These are phyloP conservation scores for Psilocybe mexicana DNA, from an alignment of 1,284 basidiomycete species.

Conservation along the genomic window DNA sequence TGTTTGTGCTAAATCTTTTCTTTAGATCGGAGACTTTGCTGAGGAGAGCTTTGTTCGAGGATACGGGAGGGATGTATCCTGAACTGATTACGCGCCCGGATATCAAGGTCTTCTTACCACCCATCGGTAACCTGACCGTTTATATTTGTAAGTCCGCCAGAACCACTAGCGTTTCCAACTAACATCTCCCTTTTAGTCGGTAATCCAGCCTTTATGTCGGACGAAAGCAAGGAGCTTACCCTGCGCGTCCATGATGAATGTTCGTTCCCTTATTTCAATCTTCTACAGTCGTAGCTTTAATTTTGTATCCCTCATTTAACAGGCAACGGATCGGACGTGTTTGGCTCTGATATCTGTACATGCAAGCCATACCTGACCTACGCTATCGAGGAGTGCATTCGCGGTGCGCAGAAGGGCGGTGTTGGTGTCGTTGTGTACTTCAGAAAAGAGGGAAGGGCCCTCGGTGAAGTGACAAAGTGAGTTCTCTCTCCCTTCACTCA, in stretches of 20 bases:
- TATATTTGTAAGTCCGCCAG: constrained; percentile 75
- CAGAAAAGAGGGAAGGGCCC: constrained; percentile 89
- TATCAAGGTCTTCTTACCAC: constrained; percentile 94
- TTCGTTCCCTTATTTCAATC: constrained; percentile 34
- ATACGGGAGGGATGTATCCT: constrained; percentile 95
- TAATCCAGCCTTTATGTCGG: constrained; percentile 75
- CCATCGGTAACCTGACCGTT: constrained; percentile 89
- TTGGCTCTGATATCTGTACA: constrained; percentile 93
- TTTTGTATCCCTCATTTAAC: background rate
- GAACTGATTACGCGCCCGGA: constrained; percentile 94
- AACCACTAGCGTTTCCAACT: background rate
- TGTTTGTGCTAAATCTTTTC: background rate
- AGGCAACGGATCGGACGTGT: constrained; percentile 86
- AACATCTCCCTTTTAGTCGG: constrained; percentile 55
- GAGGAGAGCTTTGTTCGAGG: constrained; percentile 90
- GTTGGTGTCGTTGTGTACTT: constrained; percentile 95
- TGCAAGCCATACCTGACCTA: constrained; percentile 93
- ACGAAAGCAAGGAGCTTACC: constrained; percentile 85
- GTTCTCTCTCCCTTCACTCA: constrained; percentile 19
- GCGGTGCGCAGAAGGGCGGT: constrained; percentile 78
- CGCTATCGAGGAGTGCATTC: constrained; percentile 93
- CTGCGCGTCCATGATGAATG: constrained; percentile 95
- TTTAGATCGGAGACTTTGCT: constrained; percentile 80
- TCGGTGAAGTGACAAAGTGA: constrained; percentile 91
- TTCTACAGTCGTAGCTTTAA: too few relatives aligned